phyloP scores from a whole-genome alignment of 352 stramenopile genomes.

The Pythium pectinolyticum region DNA sequence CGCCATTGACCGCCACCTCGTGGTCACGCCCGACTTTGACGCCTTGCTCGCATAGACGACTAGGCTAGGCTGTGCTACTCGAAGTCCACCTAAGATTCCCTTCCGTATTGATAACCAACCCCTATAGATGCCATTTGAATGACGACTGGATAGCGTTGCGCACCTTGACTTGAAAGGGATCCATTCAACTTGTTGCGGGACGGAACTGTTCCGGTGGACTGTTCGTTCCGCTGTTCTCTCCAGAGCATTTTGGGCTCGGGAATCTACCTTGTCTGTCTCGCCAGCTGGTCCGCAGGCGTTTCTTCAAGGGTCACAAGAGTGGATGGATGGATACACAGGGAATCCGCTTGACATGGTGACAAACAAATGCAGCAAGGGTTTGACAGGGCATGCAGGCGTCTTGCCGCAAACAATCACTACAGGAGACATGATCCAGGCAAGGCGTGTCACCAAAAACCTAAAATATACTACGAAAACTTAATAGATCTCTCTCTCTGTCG shows the following conservation, averaged over 20 bases:
- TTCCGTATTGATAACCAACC: no score
- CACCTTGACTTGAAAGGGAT: no score
- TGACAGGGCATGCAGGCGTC: no score
- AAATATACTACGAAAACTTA: slow-evolving; percentile 34
- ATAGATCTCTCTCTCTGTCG: slow-evolving; percentile 25
- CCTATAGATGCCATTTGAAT: no score
- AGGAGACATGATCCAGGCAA: not conserved
- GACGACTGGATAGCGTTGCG: not conserved
- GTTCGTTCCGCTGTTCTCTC: slow-evolving; percentile 3
- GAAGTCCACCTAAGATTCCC: no score
- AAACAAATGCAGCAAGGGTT: no score
- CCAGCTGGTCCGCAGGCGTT: slow-evolving; percentile 4
- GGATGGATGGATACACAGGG: not conserved
- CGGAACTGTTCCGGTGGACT: slow-evolving; percentile 1
- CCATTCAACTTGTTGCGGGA: not conserved
- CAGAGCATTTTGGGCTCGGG: not conserved
- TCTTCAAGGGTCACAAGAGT: slow-evolving; percentile 7
- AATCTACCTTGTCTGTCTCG: not conserved
- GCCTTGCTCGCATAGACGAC: slow-evolving; percentile 68
- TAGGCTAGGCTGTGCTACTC: no score
- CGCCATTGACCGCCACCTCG: slow-evolving; percentile 70
- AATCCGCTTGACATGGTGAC: no score
- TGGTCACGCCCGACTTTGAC: slow-evolving; percentile 88
- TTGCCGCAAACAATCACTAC: not conserved
- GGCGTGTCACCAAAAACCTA: slow-evolving; percentile 24